These are phyloP conservation scores for Astrephomene gubernaculifera DNA, from an alignment of 139 green algal species.

Conservation along the genomic window DNA sequence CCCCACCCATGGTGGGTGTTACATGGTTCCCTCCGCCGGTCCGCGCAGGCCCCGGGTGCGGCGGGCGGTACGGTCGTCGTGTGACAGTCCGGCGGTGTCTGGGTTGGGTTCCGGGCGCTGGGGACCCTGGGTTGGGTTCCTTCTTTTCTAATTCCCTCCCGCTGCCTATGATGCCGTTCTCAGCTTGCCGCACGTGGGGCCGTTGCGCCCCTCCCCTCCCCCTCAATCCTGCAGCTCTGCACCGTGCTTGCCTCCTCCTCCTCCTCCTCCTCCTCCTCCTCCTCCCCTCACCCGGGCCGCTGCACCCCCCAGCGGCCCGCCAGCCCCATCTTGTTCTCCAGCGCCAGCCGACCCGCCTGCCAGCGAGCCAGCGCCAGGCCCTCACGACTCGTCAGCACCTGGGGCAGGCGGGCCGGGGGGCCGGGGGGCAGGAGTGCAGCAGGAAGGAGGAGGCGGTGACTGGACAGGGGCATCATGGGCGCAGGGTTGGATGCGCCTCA, in stretches of 20 bases:
- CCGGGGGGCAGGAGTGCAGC: neutral
- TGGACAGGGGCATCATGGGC: too few species aligned
- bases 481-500: too few species aligned
- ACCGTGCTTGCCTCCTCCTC: neutral
- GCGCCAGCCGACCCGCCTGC: constrained; percentile 53
- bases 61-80: too few species aligned
- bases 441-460: too few species aligned
- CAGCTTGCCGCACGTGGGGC: too few species aligned
- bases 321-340: constrained; percentile 58
- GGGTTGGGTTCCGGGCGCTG: too few species aligned
- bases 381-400: constrained; percentile 49
- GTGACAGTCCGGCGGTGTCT: too few species aligned
- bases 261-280: neutral
- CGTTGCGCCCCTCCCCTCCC: neutral
- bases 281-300: neutral
- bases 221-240: neutral
- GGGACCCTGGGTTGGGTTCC: too few species aligned
- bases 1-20: neutral
- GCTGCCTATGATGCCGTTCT: too few species aligned
- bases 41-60: too few species aligned
- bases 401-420: neutral
- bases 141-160: too few species aligned
- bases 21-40: too few species aligned
- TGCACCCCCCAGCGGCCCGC: neutral
- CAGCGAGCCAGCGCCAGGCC: constrained; percentile 55